phyloP scores from a whole-genome alignment of 2,329 filamentous ascomycete species.

The Torrubiella hemipterigena region DNA sequence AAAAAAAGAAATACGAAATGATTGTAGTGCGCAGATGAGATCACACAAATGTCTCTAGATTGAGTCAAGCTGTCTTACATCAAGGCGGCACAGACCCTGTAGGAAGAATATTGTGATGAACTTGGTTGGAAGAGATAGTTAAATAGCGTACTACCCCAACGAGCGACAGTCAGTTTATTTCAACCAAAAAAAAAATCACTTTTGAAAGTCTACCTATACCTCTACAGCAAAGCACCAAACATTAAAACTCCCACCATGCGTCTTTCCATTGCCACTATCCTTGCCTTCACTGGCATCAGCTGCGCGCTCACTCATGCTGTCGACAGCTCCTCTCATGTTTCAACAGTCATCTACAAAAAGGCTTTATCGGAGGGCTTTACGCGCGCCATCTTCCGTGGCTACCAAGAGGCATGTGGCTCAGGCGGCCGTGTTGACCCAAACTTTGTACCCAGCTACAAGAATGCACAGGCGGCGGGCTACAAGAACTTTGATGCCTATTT shows the following conservation, averaged over 20 bases:
- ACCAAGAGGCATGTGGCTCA: conserved; percentile 5
- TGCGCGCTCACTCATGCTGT: conserved; percentile 5
- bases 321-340: conserved; percentile 3
- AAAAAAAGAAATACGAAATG: too few relatives aligned
- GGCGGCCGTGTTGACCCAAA: conserved; percentile 7
- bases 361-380: conserved; percentile 6
- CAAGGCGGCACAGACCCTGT: too few relatives aligned
- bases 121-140: too few relatives aligned
- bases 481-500: conserved; percentile 7
- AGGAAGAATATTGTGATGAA: too few relatives aligned
- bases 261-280: background rate
- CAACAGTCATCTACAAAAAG: conserved; percentile 3
- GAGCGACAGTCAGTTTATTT: too few relatives aligned
- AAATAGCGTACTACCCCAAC: too few relatives aligned
- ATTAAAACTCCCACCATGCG: conserved; percentile 1
- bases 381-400: conserved; percentile 6
- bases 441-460: conserved; percentile 6
- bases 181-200: too few relatives aligned
- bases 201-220: too few relatives aligned
- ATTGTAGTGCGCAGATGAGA: too few relatives aligned
- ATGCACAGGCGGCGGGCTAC: conserved; percentile 4
- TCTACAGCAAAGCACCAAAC: too few relatives aligned
- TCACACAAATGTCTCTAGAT: too few relatives aligned
- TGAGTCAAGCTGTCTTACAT: too few relatives aligned
- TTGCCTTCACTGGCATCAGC: background rate